Base-by-base conservation (phyloP, 768 basidiomycete genomes). In the Trametes elegans region DNA sequence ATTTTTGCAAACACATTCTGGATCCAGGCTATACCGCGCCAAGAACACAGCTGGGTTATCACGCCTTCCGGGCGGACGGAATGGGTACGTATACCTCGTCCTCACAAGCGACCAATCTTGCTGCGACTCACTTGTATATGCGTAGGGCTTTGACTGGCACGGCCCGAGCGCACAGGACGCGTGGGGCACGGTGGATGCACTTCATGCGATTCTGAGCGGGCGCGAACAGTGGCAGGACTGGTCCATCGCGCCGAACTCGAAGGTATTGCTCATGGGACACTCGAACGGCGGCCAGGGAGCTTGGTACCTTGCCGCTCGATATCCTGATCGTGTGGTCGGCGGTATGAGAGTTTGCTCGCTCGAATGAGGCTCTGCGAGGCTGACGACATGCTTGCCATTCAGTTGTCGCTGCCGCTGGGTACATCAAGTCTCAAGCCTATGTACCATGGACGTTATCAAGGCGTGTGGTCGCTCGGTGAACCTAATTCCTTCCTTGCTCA, bases 261-360 rank as follows among this genome's bases (percentile, higher is more conserved):
- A 73, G 26, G 80, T 83, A 7, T 71, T 87, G n/a, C 64, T 93
- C n/a, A 73, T 93, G 29, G 93, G 94, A 0, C 93, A 97, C 66
- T 95, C 93, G 3, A 97, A 97, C 67, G 93, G 93, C 26, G 93
- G 93, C 11, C 94, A 95, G 69, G 93, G 93, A 0, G 76, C 85
- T 2, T 93, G 91, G 89, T 85, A 92, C 67, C 64, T 88, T 16
- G 83, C 88, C 13, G 79, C 84, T 24, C 76, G 88, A 58, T 88
- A 81, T 68, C 93, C 94, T 1, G 92, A 95, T 66, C 76, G 79
- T 49, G 81, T 88, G 10, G 61, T 85, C 8, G 86, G 79, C 47
- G 82, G 86, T 85, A 57, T 45, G n/a, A n/a, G n/a, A n/a, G 71
- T 62, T 62, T 7, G 36, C 14, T 27, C 13, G n/a, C n/a, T n/a